Percentiles rank a stretch among this genome's conserved stretches.
These are phyloP conservation scores for Paramecium pentaurelia DNA, from an alignment of 73 alveolate species.

Conservation along the genomic window DNA sequence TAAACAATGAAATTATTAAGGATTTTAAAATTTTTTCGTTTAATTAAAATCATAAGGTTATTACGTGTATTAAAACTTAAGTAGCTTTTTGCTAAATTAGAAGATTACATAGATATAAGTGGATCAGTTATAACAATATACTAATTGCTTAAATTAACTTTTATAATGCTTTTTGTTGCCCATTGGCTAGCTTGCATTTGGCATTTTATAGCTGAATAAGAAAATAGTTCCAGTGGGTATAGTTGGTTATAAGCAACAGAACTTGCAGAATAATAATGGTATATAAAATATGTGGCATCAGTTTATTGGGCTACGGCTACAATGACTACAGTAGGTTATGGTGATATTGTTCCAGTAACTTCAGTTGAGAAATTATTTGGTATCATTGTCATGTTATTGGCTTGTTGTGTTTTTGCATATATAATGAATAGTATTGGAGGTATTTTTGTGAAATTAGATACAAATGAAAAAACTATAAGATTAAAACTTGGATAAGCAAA, in stretches of 20 bases:
- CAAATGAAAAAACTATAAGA: conserved; percentile 17
- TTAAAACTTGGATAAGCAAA: conserved; percentile 64
- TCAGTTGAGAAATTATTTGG: conserved; percentile 68
- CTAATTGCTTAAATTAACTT: conserved; percentile 69
- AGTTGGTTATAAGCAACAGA: conserved; percentile 75
- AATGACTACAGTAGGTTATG: conserved; percentile 89
- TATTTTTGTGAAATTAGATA: conserved; percentile 41
- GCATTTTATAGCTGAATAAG: conserved; percentile 68
- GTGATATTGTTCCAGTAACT: conserved; percentile 75
- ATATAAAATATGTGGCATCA: conserved; percentile 59
- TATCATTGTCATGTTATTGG: conserved; percentile 68
- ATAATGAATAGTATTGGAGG: conserved; percentile 73
- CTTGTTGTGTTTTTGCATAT: conserved; percentile 78
- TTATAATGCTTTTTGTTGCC: conserved; percentile 78
- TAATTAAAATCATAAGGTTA: conserved; percentile 55
- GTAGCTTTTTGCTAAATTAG: conserved; percentile 68
- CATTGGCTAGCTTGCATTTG: conserved; percentile 91
- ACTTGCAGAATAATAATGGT: conserved; percentile 63
- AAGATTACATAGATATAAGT: conserved; percentile 72
- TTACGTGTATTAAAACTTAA: conserved; percentile 73
- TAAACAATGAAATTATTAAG: conserved; percentile 36
- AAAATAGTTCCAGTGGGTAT: conserved; percentile 47
- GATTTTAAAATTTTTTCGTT: conserved; percentile 35
- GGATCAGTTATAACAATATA: conserved; percentile 67
- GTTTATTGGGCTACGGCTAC: conserved; percentile 81